Evolutionary conservation across 2,329 filamentous ascomycete genomes (phyloP).

Genomic region (Orbilia ellipsospora): DNA sequence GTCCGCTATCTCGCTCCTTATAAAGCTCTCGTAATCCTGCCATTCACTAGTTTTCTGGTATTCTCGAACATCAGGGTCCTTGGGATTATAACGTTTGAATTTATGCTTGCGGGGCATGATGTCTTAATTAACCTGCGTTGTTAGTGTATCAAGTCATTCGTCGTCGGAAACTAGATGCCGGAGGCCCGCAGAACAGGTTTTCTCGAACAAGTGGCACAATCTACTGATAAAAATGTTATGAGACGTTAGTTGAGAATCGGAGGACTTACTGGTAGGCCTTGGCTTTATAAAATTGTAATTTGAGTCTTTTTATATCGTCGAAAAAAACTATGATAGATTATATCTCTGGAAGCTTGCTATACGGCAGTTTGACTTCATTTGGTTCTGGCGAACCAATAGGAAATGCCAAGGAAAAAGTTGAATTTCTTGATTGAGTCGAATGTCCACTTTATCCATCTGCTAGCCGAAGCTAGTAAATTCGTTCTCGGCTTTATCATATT

Average conservation of each 20-base stretch:
- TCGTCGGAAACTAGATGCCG: no score
- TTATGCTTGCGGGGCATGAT: background rate
- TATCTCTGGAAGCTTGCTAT: background rate
- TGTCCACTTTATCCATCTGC: background rate
- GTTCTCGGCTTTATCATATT: no score
- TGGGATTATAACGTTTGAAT: background rate
- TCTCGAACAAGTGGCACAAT: no score
- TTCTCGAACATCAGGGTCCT: background rate
- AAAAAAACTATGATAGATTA: background rate
- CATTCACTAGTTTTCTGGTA: background rate
- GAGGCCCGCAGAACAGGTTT: no score
- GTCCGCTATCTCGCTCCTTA: background rate
- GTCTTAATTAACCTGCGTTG: background rate
- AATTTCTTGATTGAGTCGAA: constrained; percentile 14
- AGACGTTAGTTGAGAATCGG: no score
- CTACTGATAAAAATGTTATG: no score
- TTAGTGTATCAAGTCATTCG: no score
- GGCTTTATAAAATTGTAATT: no score
- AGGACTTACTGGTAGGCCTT: no score
- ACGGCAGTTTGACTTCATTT: background rate
- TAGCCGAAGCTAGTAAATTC: no score
- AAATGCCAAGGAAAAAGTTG: constrained; percentile 24
- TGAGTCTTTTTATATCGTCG: no score
- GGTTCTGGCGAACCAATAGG: background rate
- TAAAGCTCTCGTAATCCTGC: background rate